Evolutionary conservation across 73 alveolate species (phyloP), one percentile per base, ranked within the genome.

Genomic region (Paramecium biaurelia): DNA sequence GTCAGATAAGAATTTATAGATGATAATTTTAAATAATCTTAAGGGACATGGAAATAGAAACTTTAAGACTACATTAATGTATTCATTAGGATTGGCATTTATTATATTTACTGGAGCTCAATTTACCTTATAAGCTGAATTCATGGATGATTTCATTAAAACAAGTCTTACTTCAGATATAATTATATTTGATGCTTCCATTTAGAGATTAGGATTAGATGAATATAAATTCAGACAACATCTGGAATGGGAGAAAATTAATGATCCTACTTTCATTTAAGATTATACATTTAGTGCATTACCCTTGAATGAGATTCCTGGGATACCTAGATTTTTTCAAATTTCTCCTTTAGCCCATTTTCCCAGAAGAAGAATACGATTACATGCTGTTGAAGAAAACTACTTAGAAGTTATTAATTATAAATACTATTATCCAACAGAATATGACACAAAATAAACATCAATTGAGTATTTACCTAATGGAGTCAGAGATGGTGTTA

Each of bases 21-120:
- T 94, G 32, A 92, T 98, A 5, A 95, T 98, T 12, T 26, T 89
- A 37, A 98, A 97, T 85, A 97, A 98, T 92, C 70, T 98, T 85
- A 97, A 96, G 11, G 98, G 99, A 7, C 99, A 98, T 89, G 94
- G 92, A 57, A 92, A 94, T 84, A 95, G 99, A 92, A 97, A 98
- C 85, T 88, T 93, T 23, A 97, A 98, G 95, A 96, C 98, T 20
- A 95, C 99, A 15, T 76, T 98, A 84, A 95, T 98, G 99, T 97
- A 97, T 67, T 93, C 98, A 67, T 95, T 97, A 9, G 98, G 99
- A 30, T 93, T 98, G 42, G 94, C 98, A n/a, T 98, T 97, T 94
- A 86, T 98, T 37, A 96, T 98, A 6, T 98, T 98, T 86, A 92
- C 99, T 12, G 99, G 99, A 14, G 94, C 98, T 82, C 92, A 98